Base-by-base conservation (phyloP, 192 early-diverging fungal species). In the Podila horticola region DNA sequence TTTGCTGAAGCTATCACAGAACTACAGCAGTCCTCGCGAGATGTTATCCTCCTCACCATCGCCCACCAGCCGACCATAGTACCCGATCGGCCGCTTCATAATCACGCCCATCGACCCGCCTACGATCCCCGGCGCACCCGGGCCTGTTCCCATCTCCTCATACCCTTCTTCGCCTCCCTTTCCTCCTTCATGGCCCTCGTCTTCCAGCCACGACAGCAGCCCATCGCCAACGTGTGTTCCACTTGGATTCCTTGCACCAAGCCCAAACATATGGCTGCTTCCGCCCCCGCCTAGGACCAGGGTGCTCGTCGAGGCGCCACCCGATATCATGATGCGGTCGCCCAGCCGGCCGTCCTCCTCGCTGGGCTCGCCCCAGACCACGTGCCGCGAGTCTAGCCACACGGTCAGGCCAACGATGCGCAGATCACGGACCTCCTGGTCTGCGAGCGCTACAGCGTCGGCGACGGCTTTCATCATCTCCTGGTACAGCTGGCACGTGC, bases 311-410 rank as follows among this genome's bases (percentile, higher is more conserved):
- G 41, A 45, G 11, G 66, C n/a, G 51, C 4, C 36, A 36, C 19
- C 66, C 62, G 74, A 63, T 15, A 75, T 63, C 74, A 75, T 75
- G 50, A 75, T 50, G n/a, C 74, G 58, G 30, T 75, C 74, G 7
- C 74, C 74, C 6, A 75, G 51, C 59, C 66, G 41, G 13, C 74
- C 74, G 36, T 75, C 74, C 36, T 75, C 74, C 38, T 75, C 74
- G 13, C 58, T 63, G 13, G 52, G 61, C 29, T 67, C 41, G 11
- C 74, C 74, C 74, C 74, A 75, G 4, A 75, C 60, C 22, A 75
- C 74, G 57, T 75, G 74, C 2, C 74, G 66, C 1, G 74, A 75
- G 49, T 75, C 74, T 0, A 75, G 34, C 74, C 74, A 75, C 12
- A 75, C 74, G 6, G 74, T 69, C 12, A 75, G 61, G 19, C 74